These are phyloP conservation scores for Candida patagonica DNA, from an alignment of 805 yeast species.

Conservation along the genomic window DNA sequence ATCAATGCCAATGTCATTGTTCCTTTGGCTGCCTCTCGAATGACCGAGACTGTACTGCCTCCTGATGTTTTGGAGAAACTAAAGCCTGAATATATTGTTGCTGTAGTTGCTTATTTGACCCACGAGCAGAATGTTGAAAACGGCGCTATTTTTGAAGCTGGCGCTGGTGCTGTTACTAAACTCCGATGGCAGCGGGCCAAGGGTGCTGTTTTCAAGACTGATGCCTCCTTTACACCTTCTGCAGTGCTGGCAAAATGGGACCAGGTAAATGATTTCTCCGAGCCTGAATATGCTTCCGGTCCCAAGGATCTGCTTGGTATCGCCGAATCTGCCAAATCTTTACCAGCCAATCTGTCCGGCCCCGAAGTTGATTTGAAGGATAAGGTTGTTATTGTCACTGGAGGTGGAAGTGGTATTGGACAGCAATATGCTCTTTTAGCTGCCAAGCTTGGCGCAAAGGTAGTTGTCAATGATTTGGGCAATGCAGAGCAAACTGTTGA, in stretches of 20 bases:
- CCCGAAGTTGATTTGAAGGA: slow-evolving; percentile 53
- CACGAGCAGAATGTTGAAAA: slow-evolving; percentile 55
- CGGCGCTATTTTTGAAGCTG: slow-evolving; percentile 81
- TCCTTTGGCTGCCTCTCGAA: slow-evolving; percentile 90
- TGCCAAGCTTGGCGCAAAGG: slow-evolving; percentile 90
- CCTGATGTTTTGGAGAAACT: slow-evolving; percentile 72
- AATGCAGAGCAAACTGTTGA: slow-evolving; percentile 67
- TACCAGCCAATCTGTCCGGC: slow-evolving; percentile 55
- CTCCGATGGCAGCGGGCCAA: slow-evolving; percentile 91
- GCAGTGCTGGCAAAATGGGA: slow-evolving; percentile 62
- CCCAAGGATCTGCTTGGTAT: slow-evolving; percentile 63
- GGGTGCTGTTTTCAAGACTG: slow-evolving; percentile 78
- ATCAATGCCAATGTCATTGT: slow-evolving; percentile 83
- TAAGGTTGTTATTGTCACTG: slow-evolving; percentile 86
- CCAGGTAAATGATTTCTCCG: slow-evolving; percentile 49
- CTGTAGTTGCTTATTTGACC: slow-evolving; percentile 72
- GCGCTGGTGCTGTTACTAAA: slow-evolving; percentile 88
- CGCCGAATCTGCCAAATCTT: slow-evolving; percentile 41
- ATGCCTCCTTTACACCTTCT: slow-evolving; percentile 71
- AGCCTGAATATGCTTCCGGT: slow-evolving; percentile 58
- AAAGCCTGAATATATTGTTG: slow-evolving; percentile 85
- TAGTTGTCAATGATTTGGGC: slow-evolving; percentile 81
- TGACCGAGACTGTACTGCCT: slow-evolving; percentile 89
- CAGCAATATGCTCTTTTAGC: slow-evolving; percentile 76
- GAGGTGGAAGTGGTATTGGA: slow-evolving; percentile 94